Evolutionary conservation across 2,329 filamentous ascomycete genomes (phyloP).

Genomic region (Aspergillus fumigatus): DNA sequence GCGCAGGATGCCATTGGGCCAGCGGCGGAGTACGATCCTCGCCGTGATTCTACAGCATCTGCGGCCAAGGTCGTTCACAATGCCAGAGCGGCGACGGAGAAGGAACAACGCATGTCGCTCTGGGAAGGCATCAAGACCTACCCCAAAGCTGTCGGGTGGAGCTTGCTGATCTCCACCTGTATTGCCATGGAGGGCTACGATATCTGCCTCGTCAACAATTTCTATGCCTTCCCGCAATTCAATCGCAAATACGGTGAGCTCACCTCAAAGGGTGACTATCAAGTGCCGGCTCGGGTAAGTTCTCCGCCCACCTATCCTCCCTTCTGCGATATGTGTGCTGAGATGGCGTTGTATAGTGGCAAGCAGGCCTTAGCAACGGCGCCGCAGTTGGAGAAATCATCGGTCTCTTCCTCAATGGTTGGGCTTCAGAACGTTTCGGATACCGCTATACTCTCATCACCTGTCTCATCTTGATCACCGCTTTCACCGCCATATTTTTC

Average conservation of each 20-base stretch:
- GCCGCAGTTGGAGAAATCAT: conserved; percentile 46
- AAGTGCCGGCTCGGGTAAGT: conserved; percentile 37
- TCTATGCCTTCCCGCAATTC: conserved; percentile 52
- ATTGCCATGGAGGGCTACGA: conserved; percentile 93
- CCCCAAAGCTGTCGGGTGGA: conserved; percentile 82
- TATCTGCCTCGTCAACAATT: conserved; percentile 74
- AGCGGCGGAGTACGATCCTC: conserved; percentile 12
- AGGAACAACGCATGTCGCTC: conserved; percentile 63
- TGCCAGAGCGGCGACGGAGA: conserved; percentile 41
- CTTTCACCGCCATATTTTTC: conserved; percentile 50
- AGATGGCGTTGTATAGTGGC: conserved; percentile 33
- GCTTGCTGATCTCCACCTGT: conserved; percentile 79
- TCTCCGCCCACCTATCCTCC: not conserved
- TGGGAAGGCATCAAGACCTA: conserved; percentile 75
- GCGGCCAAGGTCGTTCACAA: conserved; percentile 35
- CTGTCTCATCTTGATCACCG: conserved; percentile 43
- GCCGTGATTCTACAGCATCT: conserved; percentile 18
- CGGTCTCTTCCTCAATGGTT: conserved; percentile 49
- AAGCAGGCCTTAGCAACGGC: conserved; percentile 43
- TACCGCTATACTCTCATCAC: conserved; percentile 49
- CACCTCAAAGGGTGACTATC: conserved; percentile 31
- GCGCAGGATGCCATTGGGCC: conserved; percentile 25
- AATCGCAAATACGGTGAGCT: conserved; percentile 38
- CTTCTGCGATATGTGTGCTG: conserved; percentile 4
- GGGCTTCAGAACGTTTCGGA: conserved; percentile 48